These are phyloP conservation scores for Lentinula sp. DNA, from an alignment of 768 basidiomycete genomes.

Conservation along the genomic window DNA sequence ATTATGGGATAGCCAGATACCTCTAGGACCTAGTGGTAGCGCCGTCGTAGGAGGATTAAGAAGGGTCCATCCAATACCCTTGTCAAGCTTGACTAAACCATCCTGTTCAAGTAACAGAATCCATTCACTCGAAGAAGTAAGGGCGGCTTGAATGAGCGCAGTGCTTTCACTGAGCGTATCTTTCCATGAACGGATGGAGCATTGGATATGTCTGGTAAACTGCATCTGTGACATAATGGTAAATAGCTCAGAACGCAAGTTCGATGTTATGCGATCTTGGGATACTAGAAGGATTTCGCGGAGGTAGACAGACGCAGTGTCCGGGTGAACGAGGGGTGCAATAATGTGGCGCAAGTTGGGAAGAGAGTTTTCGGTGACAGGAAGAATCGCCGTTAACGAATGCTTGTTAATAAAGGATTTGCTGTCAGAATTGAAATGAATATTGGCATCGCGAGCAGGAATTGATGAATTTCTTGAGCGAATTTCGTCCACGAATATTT, in stretches of 20 bases:
- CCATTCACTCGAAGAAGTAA: constrained; percentile 40
- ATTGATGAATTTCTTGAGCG: not conserved
- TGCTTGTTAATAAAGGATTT: not conserved
- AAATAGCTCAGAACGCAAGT: not conserved
- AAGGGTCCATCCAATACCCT: constrained; percentile 29
- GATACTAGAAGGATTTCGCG: constrained; percentile 3
- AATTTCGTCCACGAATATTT: not conserved
- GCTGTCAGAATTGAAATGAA: not conserved
- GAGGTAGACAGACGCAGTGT: not conserved
- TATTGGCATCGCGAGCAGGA: not conserved
- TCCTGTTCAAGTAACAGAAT: constrained; percentile 45
- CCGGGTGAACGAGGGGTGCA: not conserved
- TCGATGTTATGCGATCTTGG: not conserved
- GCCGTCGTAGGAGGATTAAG: constrained; percentile 30
- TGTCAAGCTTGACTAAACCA: constrained; percentile 31
- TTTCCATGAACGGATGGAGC: constrained; percentile 3
- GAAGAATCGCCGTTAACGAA: constrained; percentile 2
- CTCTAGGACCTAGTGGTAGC: constrained; percentile 38
- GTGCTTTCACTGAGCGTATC: not conserved
- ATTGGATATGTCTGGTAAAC: not conserved
- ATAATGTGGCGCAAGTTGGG: not conserved
- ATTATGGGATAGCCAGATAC: constrained; percentile 18
- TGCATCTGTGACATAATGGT: not conserved
- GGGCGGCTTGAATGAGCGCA: constrained; percentile 25
- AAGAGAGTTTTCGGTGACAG: not conserved